Evolutionary conservation across 148 eudicot genomes (phyloP).

Genomic region (Chenopodium album): DNA sequence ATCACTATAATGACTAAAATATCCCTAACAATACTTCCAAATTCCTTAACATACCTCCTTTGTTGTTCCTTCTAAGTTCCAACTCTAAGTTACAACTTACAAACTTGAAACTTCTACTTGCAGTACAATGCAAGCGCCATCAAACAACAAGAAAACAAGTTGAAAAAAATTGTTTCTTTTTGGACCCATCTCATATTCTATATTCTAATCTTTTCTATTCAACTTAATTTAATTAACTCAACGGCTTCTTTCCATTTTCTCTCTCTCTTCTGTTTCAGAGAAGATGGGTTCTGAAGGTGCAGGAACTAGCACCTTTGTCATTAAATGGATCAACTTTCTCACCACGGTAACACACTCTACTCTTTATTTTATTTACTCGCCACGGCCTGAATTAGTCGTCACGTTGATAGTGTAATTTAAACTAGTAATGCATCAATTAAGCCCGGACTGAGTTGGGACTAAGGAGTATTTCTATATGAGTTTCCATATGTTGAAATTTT

Average conservation of each 20-base stretch:
- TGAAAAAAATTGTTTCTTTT: background rate
- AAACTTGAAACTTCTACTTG: background rate
- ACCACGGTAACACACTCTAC: constrained; percentile 49
- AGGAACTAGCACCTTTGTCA: constrained; percentile 78
- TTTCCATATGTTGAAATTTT: no score
- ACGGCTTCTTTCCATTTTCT: background rate
- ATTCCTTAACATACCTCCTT: background rate
- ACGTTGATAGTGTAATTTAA: no score
- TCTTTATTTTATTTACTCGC: no score
- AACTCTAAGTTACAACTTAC: no score
- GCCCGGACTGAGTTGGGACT: no score
- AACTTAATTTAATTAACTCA: background rate
- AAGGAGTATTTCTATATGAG: background rate
- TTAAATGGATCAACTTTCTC: constrained; percentile 87
- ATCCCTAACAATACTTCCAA: background rate
- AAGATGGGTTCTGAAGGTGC: constrained; percentile 48
- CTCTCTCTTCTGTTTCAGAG: constrained; percentile 14
- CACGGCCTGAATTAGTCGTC: background rate
- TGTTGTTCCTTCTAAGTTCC: background rate
- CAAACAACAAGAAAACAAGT: constrained; percentile 3
- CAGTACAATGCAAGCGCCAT: constrained; percentile 9
- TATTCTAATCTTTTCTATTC: background rate
- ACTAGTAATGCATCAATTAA: no score
- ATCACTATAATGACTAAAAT: background rate
- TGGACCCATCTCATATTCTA: background rate